phyloP scores from a whole-genome alignment of 768 basidiomycete genomes.

The Boletus subcaerulescens region DNA sequence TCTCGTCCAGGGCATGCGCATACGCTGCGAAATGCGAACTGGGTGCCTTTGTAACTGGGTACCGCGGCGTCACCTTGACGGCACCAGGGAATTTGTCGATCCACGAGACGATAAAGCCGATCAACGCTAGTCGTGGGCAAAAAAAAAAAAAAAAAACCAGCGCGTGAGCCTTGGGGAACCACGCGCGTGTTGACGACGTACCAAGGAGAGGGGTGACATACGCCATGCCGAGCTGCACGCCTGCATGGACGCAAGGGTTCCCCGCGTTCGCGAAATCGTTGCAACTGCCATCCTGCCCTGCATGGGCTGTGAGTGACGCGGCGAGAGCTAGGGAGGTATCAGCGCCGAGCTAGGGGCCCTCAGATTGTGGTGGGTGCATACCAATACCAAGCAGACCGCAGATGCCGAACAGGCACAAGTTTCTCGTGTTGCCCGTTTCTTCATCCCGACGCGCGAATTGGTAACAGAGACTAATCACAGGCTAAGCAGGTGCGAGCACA shows the following conservation, averaged over 20 bases:
- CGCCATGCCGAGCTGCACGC: slow-evolving; percentile 27
- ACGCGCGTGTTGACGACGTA: slow-evolving; percentile 12
- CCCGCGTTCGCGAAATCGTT: slow-evolving; percentile 26
- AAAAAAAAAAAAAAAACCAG: too few species aligned
- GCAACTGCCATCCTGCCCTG: slow-evolving; percentile 22
- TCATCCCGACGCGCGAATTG: slow-evolving; percentile 8
- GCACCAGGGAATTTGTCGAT: slow-evolving; percentile 29
- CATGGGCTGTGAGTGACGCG: slow-evolving; percentile 27
- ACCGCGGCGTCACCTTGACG: slow-evolving; percentile 22
- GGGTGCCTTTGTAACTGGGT: slow-evolving; percentile 30
- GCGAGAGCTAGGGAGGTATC: slow-evolving; percentile 14
- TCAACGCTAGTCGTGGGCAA: slow-evolving; percentile 13
- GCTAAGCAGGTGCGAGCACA: neutral
- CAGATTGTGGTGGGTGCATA: slow-evolving; percentile 1
- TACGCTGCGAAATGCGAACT: slow-evolving; percentile 27
- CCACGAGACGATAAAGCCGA: slow-evolving; percentile 25
- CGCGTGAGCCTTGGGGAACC: neutral
- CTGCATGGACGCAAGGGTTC: slow-evolving; percentile 21
- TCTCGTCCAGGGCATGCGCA: slow-evolving; percentile 22
- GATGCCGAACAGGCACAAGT: slow-evolving; percentile 21
- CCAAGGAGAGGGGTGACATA: slow-evolving; percentile 28
- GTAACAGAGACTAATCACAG: slow-evolving; percentile 12
- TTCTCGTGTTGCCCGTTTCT: slow-evolving; percentile 23
- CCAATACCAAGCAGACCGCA: slow-evolving; percentile 18
- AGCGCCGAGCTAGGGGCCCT: neutral